These are phyloP conservation scores for Ceratocystis variospora DNA, from an alignment of 2,329 filamentous ascomycete species.

Conservation along the genomic window DNA sequence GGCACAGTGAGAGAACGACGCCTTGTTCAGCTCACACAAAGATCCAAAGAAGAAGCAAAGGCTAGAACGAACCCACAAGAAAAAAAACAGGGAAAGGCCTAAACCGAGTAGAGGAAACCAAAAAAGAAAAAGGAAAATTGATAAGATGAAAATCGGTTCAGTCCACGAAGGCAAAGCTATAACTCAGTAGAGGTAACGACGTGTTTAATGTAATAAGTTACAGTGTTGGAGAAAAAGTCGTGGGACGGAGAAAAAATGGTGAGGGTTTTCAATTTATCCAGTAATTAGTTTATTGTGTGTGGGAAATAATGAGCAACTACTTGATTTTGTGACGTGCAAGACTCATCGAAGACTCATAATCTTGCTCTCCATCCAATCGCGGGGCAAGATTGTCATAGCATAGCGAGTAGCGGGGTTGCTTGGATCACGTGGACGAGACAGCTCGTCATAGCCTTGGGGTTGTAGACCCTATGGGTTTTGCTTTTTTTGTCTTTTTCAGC, in stretches of 20 bases:
- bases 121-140: background rate
- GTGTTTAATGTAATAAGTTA: no score
- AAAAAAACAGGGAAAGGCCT: background rate
- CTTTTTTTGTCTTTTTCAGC: no score
- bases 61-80: background rate
- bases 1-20: background rate
- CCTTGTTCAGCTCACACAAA: background rate
- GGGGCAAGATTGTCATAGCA: background rate
- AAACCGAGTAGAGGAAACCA: background rate
- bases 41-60: background rate
- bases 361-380: background rate
- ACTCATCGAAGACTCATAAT: slow-evolving; percentile 3
- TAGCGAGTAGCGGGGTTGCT: background rate
- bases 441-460: background rate
- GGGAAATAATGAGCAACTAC: background rate
- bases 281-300: background rate
- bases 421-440: background rate
- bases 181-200: no score
- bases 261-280: background rate
- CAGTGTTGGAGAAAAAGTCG: background rate
- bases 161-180: background rate
- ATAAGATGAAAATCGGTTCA: slow-evolving; percentile 2
- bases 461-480: background rate
- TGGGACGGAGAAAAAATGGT: background rate
- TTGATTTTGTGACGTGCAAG: background rate